These are phyloP conservation scores for Berkeleyomyces rouxiae DNA, from an alignment of 2,329 filamentous ascomycete species.

Conservation along the genomic window DNA sequence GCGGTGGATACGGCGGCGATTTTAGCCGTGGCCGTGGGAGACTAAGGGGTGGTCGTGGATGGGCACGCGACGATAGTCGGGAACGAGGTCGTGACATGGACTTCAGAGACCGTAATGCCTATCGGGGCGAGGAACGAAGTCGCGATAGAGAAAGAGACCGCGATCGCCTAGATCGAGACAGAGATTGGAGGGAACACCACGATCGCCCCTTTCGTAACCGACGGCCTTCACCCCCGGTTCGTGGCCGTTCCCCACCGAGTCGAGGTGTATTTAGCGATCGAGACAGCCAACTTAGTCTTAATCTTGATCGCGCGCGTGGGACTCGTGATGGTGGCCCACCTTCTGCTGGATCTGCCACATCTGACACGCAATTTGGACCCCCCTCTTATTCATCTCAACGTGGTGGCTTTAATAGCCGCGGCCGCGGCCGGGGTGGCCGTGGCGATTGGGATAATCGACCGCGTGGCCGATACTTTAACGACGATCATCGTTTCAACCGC, in stretches of 20 bases:
- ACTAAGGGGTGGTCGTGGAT: constrained; percentile 40
- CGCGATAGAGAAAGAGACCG: constrained; percentile 38
- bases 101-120: constrained; percentile 33
- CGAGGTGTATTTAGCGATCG: constrained; percentile 47
- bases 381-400: constrained; percentile 34
- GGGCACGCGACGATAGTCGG: constrained; percentile 44
- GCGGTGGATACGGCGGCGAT: constrained; percentile 48
- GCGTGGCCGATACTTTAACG: constrained; percentile 40
- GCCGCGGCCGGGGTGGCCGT: constrained; percentile 33
- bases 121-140: constrained; percentile 38
- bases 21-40: constrained; percentile 36
- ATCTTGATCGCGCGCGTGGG: constrained; percentile 48
- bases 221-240: constrained; percentile 41
- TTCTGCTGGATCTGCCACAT: constrained; percentile 53
- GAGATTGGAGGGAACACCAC: constrained; percentile 29
- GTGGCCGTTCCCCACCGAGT: constrained; percentile 50
- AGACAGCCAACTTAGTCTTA: constrained; percentile 43
- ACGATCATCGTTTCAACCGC: constrained; percentile 47
- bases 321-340: constrained; percentile 55
- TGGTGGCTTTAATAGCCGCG: constrained; percentile 35
- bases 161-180: constrained; percentile 28
- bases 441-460: constrained; percentile 31
- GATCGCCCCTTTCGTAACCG: constrained; percentile 23
- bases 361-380: constrained; percentile 44
- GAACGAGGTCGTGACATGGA: constrained; percentile 42